Conservation (phyloP, 2,329 filamentous ascomycete species). For the Sordariomycetes sp. region DNA sequence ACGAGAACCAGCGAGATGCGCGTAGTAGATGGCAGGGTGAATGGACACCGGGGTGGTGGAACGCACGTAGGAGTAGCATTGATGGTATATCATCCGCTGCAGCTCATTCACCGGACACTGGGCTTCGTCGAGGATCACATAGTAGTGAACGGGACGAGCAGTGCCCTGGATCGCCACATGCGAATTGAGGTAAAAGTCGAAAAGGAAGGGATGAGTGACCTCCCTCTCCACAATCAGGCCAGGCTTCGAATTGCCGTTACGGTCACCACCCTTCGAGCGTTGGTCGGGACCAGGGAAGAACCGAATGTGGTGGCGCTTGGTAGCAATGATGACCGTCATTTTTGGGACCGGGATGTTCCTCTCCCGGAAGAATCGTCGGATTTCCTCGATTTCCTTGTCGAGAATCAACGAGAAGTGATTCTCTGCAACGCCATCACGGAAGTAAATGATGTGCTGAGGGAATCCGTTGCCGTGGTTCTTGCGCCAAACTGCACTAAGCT, state of each 20-base stretch:
- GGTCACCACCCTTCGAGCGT: constrained; percentile 45
- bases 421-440: constrained; percentile 87
- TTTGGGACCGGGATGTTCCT: constrained; percentile 39
- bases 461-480: constrained; percentile 29
- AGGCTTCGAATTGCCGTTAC: constrained; percentile 72
- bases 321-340: constrained; percentile 79
- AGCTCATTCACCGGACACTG: constrained; percentile 57
- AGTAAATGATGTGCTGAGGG: constrained; percentile 76
- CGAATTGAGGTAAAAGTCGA: constrained; percentile 66
- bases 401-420: constrained; percentile 77
- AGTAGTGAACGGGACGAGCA: constrained; percentile 84
- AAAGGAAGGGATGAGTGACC: constrained; percentile 84
- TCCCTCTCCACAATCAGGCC: constrained; percentile 83
- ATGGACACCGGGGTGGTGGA: constrained; percentile 89
- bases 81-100: constrained; percentile 86
- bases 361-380: constrained; percentile 48
- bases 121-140: constrained; percentile 78
- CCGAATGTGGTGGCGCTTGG: constrained; percentile 89
- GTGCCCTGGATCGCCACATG: constrained; percentile 84
- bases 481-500: constrained; percentile 58
- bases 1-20: constrained; percentile 78
- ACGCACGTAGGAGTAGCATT: constrained; percentile 87
- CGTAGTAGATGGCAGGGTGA: constrained; percentile 89
- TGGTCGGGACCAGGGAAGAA: constrained; percentile 58
- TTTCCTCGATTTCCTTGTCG: constrained; percentile 63